Evolutionary conservation across 768 basidiomycete genomes (phyloP), one percentile per base, ranked within the genome.

Genomic region (Rhodosporidiobolus sp.): DNA sequence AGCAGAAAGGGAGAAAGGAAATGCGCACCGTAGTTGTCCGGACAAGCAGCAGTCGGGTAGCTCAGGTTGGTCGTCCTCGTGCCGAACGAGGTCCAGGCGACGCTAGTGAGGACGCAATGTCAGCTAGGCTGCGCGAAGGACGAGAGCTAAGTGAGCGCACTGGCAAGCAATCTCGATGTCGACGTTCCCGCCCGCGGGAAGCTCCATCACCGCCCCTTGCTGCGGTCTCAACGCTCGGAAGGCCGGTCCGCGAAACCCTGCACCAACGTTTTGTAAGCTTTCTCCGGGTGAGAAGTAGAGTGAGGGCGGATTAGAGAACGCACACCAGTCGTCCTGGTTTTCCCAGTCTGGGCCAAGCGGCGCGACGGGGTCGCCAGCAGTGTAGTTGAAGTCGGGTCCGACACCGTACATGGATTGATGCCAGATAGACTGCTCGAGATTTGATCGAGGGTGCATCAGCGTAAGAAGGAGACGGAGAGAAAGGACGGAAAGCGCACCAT

Each of bases 101-200:
- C 73, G 30, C 70, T 72, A n/a, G 64, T 4, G 5, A 1, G 7
- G 14, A 49, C 4, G 1, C 14, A 24, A 2, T 1, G n/a, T 63
- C 26, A 28, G 34, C 38, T 7, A 26, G 16, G 26, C 7, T 26
- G 38, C 35, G n/a, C 38, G 26, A 2, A 9, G 20, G 1, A 46
- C 22, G 12, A 17, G n/a, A 7, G 46, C 26, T n/a, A 28, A 14
- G 26, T 1, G 2, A 43, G 60, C 70, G 10, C 35, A 67, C 70
- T 69, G 59, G 74, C 79, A 79, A 16, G 77, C 77, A 45, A 79
- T 76, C 57, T 79, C 77, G 53, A 78, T 34, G 0, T 70, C 74
- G 54, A 77, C 70, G 9, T 60, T 67, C 20, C 65, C 56, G 49
- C 79, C 79, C 9, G 77, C 76, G 49, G 64, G 64, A 63, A 79